Base-by-base conservation (phyloP, 2,329 filamentous ascomycete species). In the Hypomyces rosellus region DNA sequence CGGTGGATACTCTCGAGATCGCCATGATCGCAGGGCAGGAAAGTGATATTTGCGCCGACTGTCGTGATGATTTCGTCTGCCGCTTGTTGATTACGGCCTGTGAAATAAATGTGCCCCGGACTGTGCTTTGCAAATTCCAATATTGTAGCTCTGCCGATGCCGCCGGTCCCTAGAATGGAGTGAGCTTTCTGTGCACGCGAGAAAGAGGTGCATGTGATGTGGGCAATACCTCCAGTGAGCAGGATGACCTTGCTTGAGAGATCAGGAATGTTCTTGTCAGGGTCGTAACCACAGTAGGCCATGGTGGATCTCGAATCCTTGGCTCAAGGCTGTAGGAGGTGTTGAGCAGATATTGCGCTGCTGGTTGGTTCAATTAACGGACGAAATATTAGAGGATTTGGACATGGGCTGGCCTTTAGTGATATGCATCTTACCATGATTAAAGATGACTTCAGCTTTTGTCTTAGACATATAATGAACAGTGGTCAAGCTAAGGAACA, bases 81-180 rank as follows among this genome's bases (percentile, higher is more conserved):
- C 11, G 71, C 71, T 42, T 71, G 66, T 39, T 61, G 64, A 16
- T 67, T 74, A 42, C 78, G 74, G 2, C 76, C 76, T 13, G 71
- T 76, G 51, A 83, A 71, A 64, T 76, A 81, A 53, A 82, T 75
- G 50, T 77, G 72, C 1, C 66, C 64, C 2, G 79, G 77, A 7
- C 67, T 61, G 59, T 81, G 78, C 12, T 54, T 55, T 15, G 59
- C 53, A 34, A 66, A 57, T 6, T 65, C 59, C 5, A 59, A 52
- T 3, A 66, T 56, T 3, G 63, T 55, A 0, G 60, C 56, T 16
- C 51, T 57, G 13, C 64, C 64, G 3, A 66, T 50, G 5, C 64
- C 64, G 12, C 56, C 57, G 5, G 62, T 68, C 67, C 74, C 76
- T 30, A 8, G 6, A 30, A 30, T 30, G 8, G 25, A 30, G 25